Evolutionary conservation across 768 basidiomycete species (phyloP).

Genomic region (Leccinum disarticulatum): DNA sequence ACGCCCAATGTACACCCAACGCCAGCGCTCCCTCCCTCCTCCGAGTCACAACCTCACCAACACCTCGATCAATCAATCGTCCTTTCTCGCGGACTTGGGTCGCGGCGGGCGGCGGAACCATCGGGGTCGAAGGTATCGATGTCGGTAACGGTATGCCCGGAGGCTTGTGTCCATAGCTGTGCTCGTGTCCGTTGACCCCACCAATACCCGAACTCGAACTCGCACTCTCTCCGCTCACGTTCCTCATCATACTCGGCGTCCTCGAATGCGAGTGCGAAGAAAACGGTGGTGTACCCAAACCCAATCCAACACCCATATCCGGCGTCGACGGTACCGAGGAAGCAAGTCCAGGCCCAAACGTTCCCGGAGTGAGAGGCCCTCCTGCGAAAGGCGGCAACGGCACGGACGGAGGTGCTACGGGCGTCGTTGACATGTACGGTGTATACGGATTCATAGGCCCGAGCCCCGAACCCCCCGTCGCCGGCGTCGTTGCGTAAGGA

Average conservation of each 20-base stretch:
- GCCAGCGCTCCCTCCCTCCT: background rate
- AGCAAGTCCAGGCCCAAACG: conserved; percentile 29
- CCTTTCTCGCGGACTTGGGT: conserved; percentile 25
- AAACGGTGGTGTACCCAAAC: conserved; percentile 20
- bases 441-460: conserved; percentile 28
- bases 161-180: background rate
- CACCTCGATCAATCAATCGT: conserved; percentile 18
- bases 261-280: conserved; percentile 7
- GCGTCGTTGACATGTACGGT: conserved; percentile 28
- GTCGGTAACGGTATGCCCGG: conserved; percentile 17
- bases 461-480: conserved; percentile 26
- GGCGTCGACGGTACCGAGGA: conserved; percentile 25
- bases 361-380: conserved; percentile 22
- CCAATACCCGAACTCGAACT: background rate
- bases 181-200: background rate
- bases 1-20: background rate
- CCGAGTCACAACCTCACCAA: background rate
- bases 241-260: conserved; percentile 7
- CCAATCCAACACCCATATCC: conserved; percentile 31
- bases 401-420: background rate
- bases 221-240: conserved; percentile 12
- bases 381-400: background rate
- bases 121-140: conserved; percentile 19
- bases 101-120: conserved; percentile 16
- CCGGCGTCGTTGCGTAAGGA: conserved; percentile 40